Base-by-base conservation (phyloP, 2,329 filamentous ascomycete species). In the Cladophialophora yegresii region DNA sequence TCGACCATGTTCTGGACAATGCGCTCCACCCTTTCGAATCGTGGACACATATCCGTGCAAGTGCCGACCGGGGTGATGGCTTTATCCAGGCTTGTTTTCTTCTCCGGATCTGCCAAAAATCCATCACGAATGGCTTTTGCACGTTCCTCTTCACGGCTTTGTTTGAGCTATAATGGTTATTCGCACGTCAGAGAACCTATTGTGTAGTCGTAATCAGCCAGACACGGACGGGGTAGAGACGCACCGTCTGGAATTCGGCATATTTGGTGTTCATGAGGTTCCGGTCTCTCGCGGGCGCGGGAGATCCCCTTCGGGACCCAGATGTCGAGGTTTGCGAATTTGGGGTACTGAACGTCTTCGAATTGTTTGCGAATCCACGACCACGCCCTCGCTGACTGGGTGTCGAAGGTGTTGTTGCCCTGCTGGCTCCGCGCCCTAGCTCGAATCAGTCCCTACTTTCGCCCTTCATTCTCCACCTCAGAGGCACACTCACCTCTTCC, bases 41-140 rank as follows among this genome's bases (percentile, higher is more conserved):
- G 84, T 2, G 86, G 83, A 71, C 86, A 89, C 85, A 88, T 88
- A 68, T 84, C 83, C 45, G 80, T 81, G 74, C 86, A 88, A 57
- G 82, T 85, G 57, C 85, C 86, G 4, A 85, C 81, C 0, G 84
- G 81, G 22, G 84, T 87, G 70, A 88, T 86, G 30, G 86, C 85
- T 66, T 87, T 81, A 32, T 81, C 80, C 63, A 88, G 77, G 26
- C 79, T 80, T 59, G 83, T 85, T n/a, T 84, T 84, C 70, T 84
- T 84, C 64, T 85, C 82, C 4, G 85, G 86, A 71, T 88, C 83
- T 40, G 81, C 80, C 74, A 86, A 82, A 63, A 82, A 78, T 53
- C 83, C 83, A 70, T 80, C 74, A 61, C 73, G 77, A 56, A 86
- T 85, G 26, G 83, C 84, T 57, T 79, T 71, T 65, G 79, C 76